Base-by-base conservation (phyloP, 495 filamentous ascomycete species). In the Tuber melanosporum region DNA sequence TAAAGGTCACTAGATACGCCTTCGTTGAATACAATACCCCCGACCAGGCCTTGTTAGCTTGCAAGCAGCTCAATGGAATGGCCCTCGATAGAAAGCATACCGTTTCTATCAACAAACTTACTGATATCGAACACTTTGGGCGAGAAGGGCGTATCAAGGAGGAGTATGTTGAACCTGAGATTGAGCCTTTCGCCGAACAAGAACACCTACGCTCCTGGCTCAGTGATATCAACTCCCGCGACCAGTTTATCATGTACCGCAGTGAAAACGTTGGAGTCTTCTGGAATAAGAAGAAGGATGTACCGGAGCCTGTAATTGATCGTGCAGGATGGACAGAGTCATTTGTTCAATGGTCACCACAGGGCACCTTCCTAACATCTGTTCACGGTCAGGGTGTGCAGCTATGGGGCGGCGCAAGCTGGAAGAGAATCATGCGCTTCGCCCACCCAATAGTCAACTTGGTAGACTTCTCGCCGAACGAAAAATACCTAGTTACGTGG, bases 21-120 rank as follows among this genome's bases (percentile, higher is more conserved):
- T 98, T 99, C 84, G 94, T 98, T 73, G 95, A 99, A 85, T 99
- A 94, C 85, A 90, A 94, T 70, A 93, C 93, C n/a, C 87, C 94
- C 72, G 93, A 92, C 83, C 94, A 98, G 86, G 95, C 95, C 22
- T 87, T 92, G 47, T 92, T 92, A 57, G 95, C 95, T 72, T 91
- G 93, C 80, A 93, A 97, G 85, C 88, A 90, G 77, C 90, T 99
- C 75, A 90, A 98, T 83, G 89, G 88, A 77, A 89, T 91, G 26
- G 88, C 94, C 41, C 91, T 98, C 82, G 95, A 99, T 87, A 97
- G 93, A 88, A 97, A 90, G 86, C 94, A 99, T 88, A 97, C 92
- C 36, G 89, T 99, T 77, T 88, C 90, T 78, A 94, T 98, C 82
- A 99, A 99, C 89, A 99, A 99, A 86, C 87, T 99, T 83, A 97